These are phyloP conservation scores for Achaetomium macrosporum DNA, from an alignment of 2,329 filamentous ascomycete species.

Conservation along the genomic window DNA sequence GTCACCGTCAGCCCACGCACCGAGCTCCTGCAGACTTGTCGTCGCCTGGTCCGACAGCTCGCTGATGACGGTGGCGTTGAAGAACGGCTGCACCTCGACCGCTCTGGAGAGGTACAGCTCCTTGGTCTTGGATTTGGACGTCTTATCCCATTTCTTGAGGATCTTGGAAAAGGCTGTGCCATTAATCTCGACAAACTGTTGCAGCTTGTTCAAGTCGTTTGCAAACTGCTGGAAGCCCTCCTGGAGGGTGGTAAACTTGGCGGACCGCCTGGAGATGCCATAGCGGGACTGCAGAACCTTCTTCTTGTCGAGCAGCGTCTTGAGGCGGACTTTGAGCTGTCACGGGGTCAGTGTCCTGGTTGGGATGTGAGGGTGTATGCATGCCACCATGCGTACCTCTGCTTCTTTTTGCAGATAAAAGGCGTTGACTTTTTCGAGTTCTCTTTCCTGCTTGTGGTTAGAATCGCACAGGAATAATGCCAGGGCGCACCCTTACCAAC, in stretches of 20 bases:
- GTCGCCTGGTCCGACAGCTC: constrained; percentile 95
- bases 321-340: constrained; percentile 86
- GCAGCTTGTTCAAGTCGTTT: constrained; percentile 91
- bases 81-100: constrained; percentile 96
- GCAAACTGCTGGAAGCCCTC: constrained; percentile 98
- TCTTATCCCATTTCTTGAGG: constrained; percentile 99
- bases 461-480: constrained; percentile 24
- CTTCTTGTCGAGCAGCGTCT: constrained; percentile 93
- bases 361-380: neutral
- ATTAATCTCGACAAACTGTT: constrained; percentile 98
- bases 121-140: constrained; percentile 96
- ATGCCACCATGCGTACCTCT: constrained; percentile 58
- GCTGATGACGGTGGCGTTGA: constrained; percentile 95
- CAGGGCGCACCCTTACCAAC: constrained; percentile 54
- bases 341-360: constrained; percentile 10
- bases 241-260: constrained; percentile 89
- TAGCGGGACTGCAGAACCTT: constrained; percentile 78
- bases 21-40: constrained; percentile 88
- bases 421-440: constrained; percentile 96
- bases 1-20: constrained; percentile 95
- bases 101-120: constrained; percentile 93
- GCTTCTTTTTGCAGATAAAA: constrained; percentile 98
- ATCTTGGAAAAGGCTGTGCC: constrained; percentile 98
- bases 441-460: constrained; percentile 68
- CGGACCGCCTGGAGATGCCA: constrained; percentile 76